phyloP scores from a whole-genome alignment of 2,329 filamentous ascomycete genomes.

The Cryphonectria radicalis region DNA sequence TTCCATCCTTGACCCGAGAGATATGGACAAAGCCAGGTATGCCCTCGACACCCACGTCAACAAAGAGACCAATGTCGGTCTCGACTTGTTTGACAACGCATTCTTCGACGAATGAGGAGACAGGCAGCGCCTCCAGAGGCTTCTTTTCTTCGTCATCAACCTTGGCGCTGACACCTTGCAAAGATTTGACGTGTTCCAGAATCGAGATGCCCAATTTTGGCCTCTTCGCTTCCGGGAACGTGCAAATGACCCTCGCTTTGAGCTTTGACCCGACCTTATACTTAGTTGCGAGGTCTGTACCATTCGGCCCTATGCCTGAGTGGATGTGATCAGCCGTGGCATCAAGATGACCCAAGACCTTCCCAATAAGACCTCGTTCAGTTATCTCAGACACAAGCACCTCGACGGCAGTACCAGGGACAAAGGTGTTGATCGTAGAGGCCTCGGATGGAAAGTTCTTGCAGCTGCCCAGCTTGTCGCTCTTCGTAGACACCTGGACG shows the following conservation, averaged over 20 bases:
- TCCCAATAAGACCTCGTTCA: conserved; percentile 77
- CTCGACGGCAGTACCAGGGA: conserved; percentile 90
- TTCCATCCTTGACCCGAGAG: conserved; percentile 86
- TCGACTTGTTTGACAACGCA: conserved; percentile 83
- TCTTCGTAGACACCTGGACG: conserved; percentile 80
- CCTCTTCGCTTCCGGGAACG: conserved; percentile 76
- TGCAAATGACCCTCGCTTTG: conserved; percentile 86
- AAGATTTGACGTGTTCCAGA: conserved; percentile 77
- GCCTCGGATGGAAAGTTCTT: conserved; percentile 72
- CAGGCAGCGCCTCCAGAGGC: conserved; percentile 64
- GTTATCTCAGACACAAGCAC: conserved; percentile 79
- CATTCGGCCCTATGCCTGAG: conserved; percentile 74
- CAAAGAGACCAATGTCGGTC: conserved; percentile 78
- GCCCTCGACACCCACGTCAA: conserved; percentile 69
- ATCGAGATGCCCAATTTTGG: conserved; percentile 88
- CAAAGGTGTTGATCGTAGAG: conserved; percentile 85
- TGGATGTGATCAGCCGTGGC: conserved; percentile 90
- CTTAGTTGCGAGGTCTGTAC: conserved; percentile 72
- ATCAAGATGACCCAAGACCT: conserved; percentile 89
- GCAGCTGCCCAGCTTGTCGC: conserved; percentile 69
- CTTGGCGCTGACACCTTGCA: conserved; percentile 53
- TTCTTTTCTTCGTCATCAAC: conserved; percentile 48
- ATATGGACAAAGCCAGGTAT: conserved; percentile 92
- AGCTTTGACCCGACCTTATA: conserved; percentile 85
- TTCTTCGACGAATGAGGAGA: conserved; percentile 77